These are phyloP conservation scores for Globisporangium alternatum DNA, from an alignment of 352 stramenopile species.

Conservation along the genomic window DNA sequence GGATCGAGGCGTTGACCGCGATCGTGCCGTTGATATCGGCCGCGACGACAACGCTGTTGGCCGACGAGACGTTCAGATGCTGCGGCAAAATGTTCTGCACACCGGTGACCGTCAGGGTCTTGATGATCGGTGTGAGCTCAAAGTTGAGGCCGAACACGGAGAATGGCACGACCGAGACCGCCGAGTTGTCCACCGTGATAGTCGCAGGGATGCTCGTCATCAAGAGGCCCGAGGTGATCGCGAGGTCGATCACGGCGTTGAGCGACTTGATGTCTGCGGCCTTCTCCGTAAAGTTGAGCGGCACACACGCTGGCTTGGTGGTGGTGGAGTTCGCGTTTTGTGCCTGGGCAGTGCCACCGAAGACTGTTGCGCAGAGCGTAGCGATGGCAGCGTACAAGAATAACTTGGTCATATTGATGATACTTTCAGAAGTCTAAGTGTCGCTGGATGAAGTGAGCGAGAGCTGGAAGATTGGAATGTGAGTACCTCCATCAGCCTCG, in stretches of 20 bases:
- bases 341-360: conserved; percentile 7
- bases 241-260: conserved; percentile 48
- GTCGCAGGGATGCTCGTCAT: conserved; percentile 24
- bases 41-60: conserved; percentile 6
- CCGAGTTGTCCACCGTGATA: conserved; percentile 25
- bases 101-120: conserved; percentile 43
- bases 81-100: conserved; percentile 41
- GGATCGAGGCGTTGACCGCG: conserved; percentile 5
- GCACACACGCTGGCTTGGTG: conserved; percentile 32
- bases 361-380: conserved; percentile 13
- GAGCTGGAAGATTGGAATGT: conserved; percentile 26
- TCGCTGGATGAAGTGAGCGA: conserved; percentile 10
- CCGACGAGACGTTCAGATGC: conserved; percentile 17
- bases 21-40: conserved; percentile 10
- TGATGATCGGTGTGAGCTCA: conserved; percentile 46
- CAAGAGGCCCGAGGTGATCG: conserved; percentile 21
- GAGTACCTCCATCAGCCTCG: not conserved
- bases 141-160: conserved; percentile 52
- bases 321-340: not conserved
- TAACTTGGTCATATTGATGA: conserved; percentile 40
- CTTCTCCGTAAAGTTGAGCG: conserved; percentile 40
- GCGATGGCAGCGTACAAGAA: conserved; percentile 24
- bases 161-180: conserved; percentile 25
- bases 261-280: conserved; percentile 40
- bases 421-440: not conserved